Base-by-base conservation (phyloP, 345 rosid genomes). In the Cardamine occulta region DNA sequence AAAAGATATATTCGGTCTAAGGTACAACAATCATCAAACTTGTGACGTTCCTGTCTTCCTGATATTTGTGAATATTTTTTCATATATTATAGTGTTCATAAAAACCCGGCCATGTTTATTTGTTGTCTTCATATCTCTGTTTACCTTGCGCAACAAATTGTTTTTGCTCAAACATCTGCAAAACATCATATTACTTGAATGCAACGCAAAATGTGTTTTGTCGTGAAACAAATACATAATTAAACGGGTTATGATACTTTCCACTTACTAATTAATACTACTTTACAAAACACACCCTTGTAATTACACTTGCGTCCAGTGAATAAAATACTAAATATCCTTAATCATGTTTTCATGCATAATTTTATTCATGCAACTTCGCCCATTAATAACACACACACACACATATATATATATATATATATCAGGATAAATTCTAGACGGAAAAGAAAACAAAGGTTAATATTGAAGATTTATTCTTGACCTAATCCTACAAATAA, bases 181-280 rank as follows among this genome's bases (percentile, higher is more conserved):
- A 32, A 14, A 73, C 47, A 64, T 31, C 13, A 23, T 21, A 63
- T 18, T 63, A 54, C 71, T 44, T 64, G 35, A 55, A 7, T 44
- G 71, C 37, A 62, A 72, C 56, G 65, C 72, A 32, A 74, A 74
- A 21, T 31, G 29, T 64, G 65, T 19, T 70, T 48, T 57, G 66
- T 70, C 66, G 45, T 19, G n/a, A 45, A 58, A 70, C 28, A 45
- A 44, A 18, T 55, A 69, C 31, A 70, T 5, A 23, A 14, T 1
- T 14, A 5, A 44, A 39, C 44, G 44, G 44, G 10, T 39, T 39
- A 39, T 39, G 13, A 35, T 35, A 37, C 12, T 14, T 21, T 21
- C 1, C 23, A 21, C 23, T 1, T 21, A 21, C 1, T 21, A 21
- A 21, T 21, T 21, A 21, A 21, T 21, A 6, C 15, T 28, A n/a